Conservation (phyloP, 1,139 yeast species). For the Groenewaldozyma sp. region DNA sequence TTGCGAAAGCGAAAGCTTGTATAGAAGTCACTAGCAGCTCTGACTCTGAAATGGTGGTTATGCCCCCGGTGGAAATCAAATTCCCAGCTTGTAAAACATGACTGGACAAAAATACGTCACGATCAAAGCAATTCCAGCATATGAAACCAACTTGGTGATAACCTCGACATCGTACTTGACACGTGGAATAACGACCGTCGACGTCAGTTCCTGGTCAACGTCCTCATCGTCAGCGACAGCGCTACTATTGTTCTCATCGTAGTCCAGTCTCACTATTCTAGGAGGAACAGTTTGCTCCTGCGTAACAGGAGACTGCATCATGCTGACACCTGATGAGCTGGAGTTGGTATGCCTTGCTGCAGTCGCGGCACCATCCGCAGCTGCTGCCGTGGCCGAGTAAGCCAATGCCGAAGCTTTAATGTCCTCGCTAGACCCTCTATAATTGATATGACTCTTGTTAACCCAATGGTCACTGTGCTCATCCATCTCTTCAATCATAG, state of each 20-base stretch:
- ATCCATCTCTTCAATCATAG: background rate
- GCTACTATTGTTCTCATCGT: too few species aligned
- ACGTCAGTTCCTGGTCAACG: slow-evolving; percentile 19
- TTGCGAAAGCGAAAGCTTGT: too few species aligned
- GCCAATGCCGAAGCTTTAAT: too few species aligned
- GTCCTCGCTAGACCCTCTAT: slow-evolving; percentile 3
- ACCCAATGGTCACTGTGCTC: background rate
- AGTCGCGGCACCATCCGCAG: background rate
- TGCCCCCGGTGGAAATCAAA: too few species aligned
- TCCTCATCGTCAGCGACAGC: slow-evolving; percentile 6
- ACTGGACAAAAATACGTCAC: slow-evolving; percentile 18
- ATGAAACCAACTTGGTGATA: slow-evolving; percentile 60
- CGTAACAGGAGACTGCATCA: background rate
- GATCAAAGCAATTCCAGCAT: slow-evolving; percentile 55
- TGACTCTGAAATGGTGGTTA: too few species aligned
- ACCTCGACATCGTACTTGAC: slow-evolving; percentile 65
- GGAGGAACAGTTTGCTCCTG: too few species aligned
- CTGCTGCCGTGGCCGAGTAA: too few species aligned
- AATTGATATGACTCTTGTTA: slow-evolving; percentile 4
- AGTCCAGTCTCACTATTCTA: too few species aligned
- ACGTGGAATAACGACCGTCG: slow-evolving; percentile 34
- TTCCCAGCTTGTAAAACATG: slow-evolving; percentile 15
- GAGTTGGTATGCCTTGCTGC: background rate
- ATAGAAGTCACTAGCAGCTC: too few species aligned
- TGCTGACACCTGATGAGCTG: background rate